phyloP scores from a whole-genome alignment of 2,329 filamentous ascomycete genomes.

The Fusarium sp. region DNA sequence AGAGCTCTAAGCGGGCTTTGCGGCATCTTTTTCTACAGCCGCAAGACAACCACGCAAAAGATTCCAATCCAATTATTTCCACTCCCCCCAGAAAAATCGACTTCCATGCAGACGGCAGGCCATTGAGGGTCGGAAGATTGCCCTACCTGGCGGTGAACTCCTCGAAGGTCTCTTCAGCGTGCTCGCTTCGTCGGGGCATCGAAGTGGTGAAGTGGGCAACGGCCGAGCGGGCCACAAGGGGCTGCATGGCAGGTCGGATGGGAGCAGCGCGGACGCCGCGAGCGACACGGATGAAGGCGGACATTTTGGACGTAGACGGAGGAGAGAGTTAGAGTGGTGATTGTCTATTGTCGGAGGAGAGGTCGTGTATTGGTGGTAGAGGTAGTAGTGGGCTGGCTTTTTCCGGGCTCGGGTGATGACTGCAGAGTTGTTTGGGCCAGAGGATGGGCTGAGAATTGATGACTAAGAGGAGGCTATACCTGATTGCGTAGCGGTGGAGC shows the following conservation, averaged over 20 bases:
- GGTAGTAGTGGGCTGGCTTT: slow-evolving; percentile 44
- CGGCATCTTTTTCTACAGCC: slow-evolving; percentile 43
- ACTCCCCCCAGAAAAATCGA: background rate
- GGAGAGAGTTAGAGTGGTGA: slow-evolving; percentile 37
- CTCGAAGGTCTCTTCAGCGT: slow-evolving; percentile 97
- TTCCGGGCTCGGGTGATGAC: slow-evolving; percentile 46
- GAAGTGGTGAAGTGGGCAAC: slow-evolving; percentile 74
- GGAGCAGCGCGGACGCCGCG: slow-evolving; percentile 75
- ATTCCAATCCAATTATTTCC: slow-evolving; percentile 1
- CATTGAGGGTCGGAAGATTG: slow-evolving; percentile 39
- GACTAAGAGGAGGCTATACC: slow-evolving; percentile 50
- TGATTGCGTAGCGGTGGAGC: slow-evolving; percentile 36
- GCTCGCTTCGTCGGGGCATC: slow-evolving; percentile 65
- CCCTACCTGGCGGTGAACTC: slow-evolving; percentile 96
- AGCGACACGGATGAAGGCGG: slow-evolving; percentile 75
- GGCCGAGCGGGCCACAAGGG: slow-evolving; percentile 66
- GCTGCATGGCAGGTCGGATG: slow-evolving; percentile 65
- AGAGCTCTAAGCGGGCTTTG: slow-evolving; percentile 40
- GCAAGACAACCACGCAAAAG: slow-evolving; percentile 15
- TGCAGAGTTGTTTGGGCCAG: slow-evolving; percentile 47
- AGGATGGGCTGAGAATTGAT: slow-evolving; percentile 48
- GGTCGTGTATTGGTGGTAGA: slow-evolving; percentile 38
- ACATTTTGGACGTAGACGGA: slow-evolving; percentile 68
- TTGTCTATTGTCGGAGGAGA: slow-evolving; percentile 34
- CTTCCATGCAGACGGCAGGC: slow-evolving; percentile 10